Evolutionary conservation across 2,329 filamentous ascomycete genomes (phyloP).

Genomic region (Moelleriella libera): DNA sequence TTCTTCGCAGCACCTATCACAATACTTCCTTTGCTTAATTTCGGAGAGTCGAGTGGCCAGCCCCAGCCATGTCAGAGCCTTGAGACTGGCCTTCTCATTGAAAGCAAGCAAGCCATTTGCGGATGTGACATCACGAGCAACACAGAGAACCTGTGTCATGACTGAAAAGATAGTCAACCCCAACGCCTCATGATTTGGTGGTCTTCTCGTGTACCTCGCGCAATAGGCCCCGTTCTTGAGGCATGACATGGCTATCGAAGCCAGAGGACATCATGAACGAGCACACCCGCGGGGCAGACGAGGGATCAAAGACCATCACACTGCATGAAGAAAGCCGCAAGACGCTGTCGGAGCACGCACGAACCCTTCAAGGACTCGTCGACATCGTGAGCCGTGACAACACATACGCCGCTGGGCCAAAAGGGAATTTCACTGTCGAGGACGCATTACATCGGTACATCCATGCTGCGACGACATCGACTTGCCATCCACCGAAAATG

Average conservation of each 20-base stretch:
- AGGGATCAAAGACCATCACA: too few species aligned
- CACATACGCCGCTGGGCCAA: too few species aligned
- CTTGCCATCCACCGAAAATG: too few species aligned
- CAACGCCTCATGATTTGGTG: not conserved
- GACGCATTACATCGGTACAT: too few species aligned
- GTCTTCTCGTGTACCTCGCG: not conserved
- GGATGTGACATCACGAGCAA: not conserved
- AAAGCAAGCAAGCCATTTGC: not conserved
- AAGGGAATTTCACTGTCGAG: too few species aligned
- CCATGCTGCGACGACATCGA: too few species aligned
- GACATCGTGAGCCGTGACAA: too few species aligned
- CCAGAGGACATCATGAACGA: not conserved
- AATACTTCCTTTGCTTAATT: not conserved
- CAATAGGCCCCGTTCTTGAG: not conserved
- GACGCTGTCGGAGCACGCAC: too few species aligned
- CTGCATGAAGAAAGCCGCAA: too few species aligned
- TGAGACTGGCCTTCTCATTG: not conserved
- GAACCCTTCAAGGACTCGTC: too few species aligned
- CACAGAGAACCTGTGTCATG: not conserved
- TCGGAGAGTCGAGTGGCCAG: not conserved
- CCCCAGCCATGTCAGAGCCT: not conserved
- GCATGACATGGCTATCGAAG: not conserved
- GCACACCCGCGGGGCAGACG: too few species aligned
- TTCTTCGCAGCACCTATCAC: not conserved
- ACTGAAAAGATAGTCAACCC: not conserved